These are phyloP conservation scores for Anisodus tanguticus DNA, from an alignment of 257 asterid species.

Conservation along the genomic window DNA sequence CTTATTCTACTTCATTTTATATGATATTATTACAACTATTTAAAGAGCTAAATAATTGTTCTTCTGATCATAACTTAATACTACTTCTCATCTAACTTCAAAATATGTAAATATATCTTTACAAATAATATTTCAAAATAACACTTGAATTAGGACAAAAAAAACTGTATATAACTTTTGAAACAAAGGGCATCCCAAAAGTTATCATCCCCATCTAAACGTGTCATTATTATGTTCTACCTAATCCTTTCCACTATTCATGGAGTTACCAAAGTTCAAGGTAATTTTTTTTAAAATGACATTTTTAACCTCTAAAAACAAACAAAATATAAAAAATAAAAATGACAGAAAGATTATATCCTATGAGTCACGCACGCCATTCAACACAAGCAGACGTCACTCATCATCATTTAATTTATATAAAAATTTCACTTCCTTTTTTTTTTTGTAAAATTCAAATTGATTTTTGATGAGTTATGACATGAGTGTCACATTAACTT, in stretches of 20 bases:
- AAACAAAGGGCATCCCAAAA: not conserved
- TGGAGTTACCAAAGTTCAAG: not conserved
- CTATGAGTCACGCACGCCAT: slow-evolving; percentile 11
- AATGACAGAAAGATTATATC: not conserved
- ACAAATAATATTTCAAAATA: not conserved
- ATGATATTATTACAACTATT: no score
- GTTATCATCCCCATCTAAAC: not conserved
- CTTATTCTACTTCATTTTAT: no score
- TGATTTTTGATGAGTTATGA: no score
- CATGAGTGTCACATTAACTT: not conserved
- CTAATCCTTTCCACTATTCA: not conserved
- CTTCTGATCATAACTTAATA: no score
- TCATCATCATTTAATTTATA: not conserved
- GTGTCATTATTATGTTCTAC: not conserved
- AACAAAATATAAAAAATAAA: not conserved
- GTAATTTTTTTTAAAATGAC: not conserved
- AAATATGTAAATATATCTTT: not conserved
- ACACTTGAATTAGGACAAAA: not conserved
- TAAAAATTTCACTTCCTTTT: no score
- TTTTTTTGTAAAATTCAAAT: no score
- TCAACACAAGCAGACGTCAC: slow-evolving; percentile 2
- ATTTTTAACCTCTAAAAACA: not conserved
- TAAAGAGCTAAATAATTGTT: no score
- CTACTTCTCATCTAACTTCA: not conserved
- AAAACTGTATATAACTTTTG: not conserved